Evolutionary conservation across 2,329 filamentous ascomycete species (phyloP).

Genomic region (Geosmithia putterillii): DNA sequence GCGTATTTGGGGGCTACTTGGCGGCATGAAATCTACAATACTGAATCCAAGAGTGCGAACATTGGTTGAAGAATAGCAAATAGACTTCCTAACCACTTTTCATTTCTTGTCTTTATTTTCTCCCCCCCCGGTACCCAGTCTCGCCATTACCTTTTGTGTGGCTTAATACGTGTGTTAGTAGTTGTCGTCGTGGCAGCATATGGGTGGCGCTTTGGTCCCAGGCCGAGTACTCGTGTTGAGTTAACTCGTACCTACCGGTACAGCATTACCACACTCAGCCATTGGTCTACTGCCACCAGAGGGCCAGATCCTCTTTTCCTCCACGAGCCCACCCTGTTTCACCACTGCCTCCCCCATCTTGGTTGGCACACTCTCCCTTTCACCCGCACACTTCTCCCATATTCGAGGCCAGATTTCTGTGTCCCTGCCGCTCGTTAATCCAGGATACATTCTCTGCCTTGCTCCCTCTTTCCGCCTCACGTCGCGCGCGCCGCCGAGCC

Average conservation of each 20-base stretch:
- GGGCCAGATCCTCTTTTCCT: neutral
- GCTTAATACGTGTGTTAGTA: neutral
- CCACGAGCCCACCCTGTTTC: neutral
- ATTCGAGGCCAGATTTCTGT: slow-evolving; percentile 1
- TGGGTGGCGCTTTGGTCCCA: neutral
- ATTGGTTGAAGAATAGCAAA: too few relatives aligned
- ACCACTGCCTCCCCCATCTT: neutral
- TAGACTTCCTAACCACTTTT: neutral
- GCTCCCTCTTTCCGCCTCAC: neutral
- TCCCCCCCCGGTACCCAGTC: too few relatives aligned
- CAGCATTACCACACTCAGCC: neutral
- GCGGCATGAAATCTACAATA: too few relatives aligned
- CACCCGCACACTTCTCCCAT: neutral
- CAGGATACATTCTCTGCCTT: neutral
- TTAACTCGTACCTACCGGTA: too few relatives aligned
- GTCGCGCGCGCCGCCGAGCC: neutral
- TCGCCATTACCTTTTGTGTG: too few relatives aligned
- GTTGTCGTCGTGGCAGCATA: neutral
- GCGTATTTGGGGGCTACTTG: neutral
- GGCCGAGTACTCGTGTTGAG: too few relatives aligned
- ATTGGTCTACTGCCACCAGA: neutral
- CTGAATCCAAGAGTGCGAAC: too few relatives aligned
- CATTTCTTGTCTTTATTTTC: neutral
- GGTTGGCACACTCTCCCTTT: neutral
- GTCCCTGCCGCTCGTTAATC: slow-evolving; percentile 3